Percentiles rank a stretch among this genome's conserved stretches.
Evolutionary conservation across 345 rosid species (phyloP).

Genomic region (Excoecaria agallocha): DNA sequence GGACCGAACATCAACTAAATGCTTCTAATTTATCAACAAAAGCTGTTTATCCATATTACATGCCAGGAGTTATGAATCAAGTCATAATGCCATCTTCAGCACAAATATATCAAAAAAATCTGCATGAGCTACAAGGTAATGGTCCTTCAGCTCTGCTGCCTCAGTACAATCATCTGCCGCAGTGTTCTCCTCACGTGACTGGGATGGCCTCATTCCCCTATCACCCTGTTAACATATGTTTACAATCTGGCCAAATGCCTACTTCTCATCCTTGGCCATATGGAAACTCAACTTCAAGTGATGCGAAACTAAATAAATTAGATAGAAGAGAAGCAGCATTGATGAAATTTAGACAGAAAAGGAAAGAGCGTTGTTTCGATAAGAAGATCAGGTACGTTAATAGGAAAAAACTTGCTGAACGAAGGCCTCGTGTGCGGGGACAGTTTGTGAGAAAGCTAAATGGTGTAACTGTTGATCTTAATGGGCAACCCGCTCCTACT

Average conservation of each 20-base stretch:
- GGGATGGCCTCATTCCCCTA: conserved; percentile 73
- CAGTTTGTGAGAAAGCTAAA: conserved; percentile 93
- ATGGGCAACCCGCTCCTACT: conserved; percentile 66
- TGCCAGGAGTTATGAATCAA: conserved; percentile 77
- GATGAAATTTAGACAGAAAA: conserved; percentile 84
- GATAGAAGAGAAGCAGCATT: conserved; percentile 94
- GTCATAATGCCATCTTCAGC: conserved; percentile 63
- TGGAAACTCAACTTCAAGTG: conserved; percentile 55
- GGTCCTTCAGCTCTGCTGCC: conserved; percentile 47
- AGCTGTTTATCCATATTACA: conserved; percentile 57
- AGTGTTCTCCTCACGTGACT: conserved; percentile 50
- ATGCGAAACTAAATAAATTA: conserved; percentile 51
- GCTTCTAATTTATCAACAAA: conserved; percentile 48
- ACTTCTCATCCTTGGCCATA: conserved; percentile 56
- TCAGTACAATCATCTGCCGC: conserved; percentile 68
- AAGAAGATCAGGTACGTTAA: conserved; percentile 95
- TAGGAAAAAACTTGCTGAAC: conserved; percentile 87
- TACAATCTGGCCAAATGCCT: conserved; percentile 67
- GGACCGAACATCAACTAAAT: conserved; percentile 49
- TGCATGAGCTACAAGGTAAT: conserved; percentile 50
- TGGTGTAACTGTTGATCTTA: conserved; percentile 77
- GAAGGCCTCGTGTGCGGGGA: conserved; percentile 96
- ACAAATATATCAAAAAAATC: conserved; percentile 51
- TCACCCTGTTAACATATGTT: conserved; percentile 58
- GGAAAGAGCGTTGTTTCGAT: conserved; percentile 92